Base-by-base conservation (phyloP, 495 filamentous ascomycete genomes). In the Thozetella sp. region DNA sequence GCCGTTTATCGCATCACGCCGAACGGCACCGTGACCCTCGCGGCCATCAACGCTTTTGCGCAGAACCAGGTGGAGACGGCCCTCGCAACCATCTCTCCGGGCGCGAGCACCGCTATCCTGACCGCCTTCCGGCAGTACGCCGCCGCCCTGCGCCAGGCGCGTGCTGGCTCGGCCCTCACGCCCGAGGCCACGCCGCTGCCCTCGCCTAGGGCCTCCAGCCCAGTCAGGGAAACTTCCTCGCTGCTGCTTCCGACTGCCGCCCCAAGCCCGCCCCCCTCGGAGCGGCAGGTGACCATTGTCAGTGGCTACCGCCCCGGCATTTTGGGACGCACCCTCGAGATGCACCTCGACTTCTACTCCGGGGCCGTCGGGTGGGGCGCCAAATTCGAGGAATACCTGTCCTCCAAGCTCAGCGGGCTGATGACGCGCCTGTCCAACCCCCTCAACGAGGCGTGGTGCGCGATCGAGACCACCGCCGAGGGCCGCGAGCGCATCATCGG, bases 301-400 rank as follows among this genome's bases (percentile, higher is more conserved):
- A 22, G 60, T 0, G 73, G 73, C 30, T 76, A 76, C 59, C 60
- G 57, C 9, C 72, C 68, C 15, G 66, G 63, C n/a, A 64, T 76
- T 10, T 62, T 74, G 13, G 67, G 57, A 46, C 61, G 64, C 25
- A 56, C 59, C 3, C 55, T 76, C 1, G 63, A 70, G 51, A 72
- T 74, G 69, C 69, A 73, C 55, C 46, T 72, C 56, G 57, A 56
- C 45, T 69, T 27, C 30, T 74, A 73, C 56, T 61, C 54, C 30
- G 37, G 34, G n/a, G 2, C 34, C 3, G 12, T 50, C 22, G 59
- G 59, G 4, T 74, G 69, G 64, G 72, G 65, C 15, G 24, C 2
- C 3, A 27, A 37, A 15, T 73, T 70, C 54, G 70, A 76, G 52
- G 37, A 65, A 2, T 25, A 12, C 2, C 37, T 74, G 1, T 59